Evolutionary conservation across 345 rosid species (phyloP).

Genomic region (Acer yangbiense): DNA sequence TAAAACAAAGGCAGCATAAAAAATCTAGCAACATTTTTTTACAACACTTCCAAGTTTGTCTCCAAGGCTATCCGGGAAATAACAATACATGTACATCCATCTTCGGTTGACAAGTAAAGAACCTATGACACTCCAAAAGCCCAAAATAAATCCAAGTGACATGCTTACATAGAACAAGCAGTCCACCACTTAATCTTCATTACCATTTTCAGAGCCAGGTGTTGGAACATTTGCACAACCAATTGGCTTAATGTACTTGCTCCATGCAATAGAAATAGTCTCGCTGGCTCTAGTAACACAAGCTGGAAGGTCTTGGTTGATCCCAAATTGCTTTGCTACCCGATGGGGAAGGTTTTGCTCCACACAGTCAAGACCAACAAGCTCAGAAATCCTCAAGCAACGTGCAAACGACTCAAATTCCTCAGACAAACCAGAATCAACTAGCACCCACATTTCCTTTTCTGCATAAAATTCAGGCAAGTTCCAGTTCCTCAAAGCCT

Average conservation of each 20-base stretch:
- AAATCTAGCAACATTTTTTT: too few relatives aligned
- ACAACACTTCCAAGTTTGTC: too few relatives aligned
- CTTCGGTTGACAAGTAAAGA: neutral
- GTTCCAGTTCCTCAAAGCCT: neutral
- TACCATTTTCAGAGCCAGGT: too few relatives aligned
- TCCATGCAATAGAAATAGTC: neutral
- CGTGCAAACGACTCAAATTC: conserved; percentile 22
- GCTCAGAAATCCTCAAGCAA: conserved; percentile 25
- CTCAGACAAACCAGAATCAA: neutral
- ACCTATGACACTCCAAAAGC: neutral
- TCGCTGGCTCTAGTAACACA: neutral
- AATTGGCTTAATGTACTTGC: neutral
- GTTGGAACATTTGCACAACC: neutral
- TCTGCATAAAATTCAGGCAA: neutral
- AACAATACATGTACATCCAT: neutral
- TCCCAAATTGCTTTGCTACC: conserved; percentile 17
- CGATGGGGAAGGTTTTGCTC: conserved; percentile 14
- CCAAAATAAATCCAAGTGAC: neutral
- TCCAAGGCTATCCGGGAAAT: neutral
- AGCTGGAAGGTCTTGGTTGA: conserved; percentile 20
- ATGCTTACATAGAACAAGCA: too few relatives aligned
- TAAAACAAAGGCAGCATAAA: too few relatives aligned
- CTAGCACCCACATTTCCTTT: neutral
- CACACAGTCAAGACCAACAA: conserved; percentile 17
- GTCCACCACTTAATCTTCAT: too few relatives aligned